Conservation (phyloP, 495 filamentous ascomycete species). For the Trichoderma reesei region DNA sequence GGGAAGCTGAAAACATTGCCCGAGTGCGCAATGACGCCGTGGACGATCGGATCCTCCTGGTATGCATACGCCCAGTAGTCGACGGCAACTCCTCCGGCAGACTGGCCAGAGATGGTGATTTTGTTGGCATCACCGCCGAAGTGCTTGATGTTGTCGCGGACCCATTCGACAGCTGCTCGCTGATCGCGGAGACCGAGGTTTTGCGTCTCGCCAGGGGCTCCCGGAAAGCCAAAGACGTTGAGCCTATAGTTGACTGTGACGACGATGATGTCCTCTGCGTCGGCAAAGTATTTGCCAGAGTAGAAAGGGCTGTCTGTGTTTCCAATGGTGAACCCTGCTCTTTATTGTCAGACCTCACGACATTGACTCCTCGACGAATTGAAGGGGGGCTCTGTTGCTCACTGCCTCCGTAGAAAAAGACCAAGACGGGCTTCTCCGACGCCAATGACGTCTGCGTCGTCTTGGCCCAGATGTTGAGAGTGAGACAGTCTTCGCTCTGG, state of each 20-base stretch:
- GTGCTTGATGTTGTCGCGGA: conserved; percentile 44
- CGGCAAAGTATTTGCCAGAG: conserved; percentile 32
- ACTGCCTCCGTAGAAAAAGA: conserved; percentile 26
- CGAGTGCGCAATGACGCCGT: conserved; percentile 41
- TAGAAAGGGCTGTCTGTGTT: conserved; percentile 19
- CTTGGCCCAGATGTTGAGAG: conserved; percentile 41
- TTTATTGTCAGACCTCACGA: not conserved
- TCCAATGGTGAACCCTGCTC: conserved; percentile 16
- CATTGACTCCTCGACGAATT: no score
- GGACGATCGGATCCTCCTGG: conserved; percentile 34
- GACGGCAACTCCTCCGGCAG: conserved; percentile 40
- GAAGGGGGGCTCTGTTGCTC: no score
- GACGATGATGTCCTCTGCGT: conserved; percentile 44
- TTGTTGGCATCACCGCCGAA: conserved; percentile 50
- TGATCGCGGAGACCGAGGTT: conserved; percentile 61
- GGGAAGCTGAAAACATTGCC: conserved; percentile 38
- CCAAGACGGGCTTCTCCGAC: conserved; percentile 22
- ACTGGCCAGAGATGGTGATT: conserved; percentile 48
- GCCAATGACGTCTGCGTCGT: conserved; percentile 9
- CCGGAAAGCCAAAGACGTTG: conserved; percentile 55
- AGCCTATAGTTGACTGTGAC: conserved; percentile 57
- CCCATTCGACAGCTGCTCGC: conserved; percentile 48
- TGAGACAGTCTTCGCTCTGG: conserved; percentile 46
- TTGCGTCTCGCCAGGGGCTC: conserved; percentile 24
- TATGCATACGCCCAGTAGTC: conserved; percentile 46